These are phyloP conservation scores for Chaetoceros muelleri DNA, from an alignment of 108 stramenopile species.

Conservation along the genomic window DNA sequence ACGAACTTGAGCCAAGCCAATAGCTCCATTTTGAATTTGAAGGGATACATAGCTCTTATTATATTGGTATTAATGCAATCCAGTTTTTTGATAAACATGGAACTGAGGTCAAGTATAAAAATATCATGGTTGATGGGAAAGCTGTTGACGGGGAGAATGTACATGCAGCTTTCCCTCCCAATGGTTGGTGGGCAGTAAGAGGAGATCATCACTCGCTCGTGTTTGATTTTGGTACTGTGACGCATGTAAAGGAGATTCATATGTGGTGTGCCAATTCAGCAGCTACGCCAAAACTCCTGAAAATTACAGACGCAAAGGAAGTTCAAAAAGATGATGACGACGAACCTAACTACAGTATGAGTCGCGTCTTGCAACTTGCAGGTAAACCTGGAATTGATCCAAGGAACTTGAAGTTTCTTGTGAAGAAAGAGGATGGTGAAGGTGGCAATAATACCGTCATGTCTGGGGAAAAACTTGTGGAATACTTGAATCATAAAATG, in stretches of 20 bases:
- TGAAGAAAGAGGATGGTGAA: background rate
- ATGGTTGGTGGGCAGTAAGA: background rate
- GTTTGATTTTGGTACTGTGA: background rate
- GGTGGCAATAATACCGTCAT: too few relatives aligned
- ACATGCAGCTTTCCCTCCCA: background rate
- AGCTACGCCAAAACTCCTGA: background rate
- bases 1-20: background rate
- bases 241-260: background rate
- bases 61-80: background rate
- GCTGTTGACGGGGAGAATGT: background rate
- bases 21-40: background rate
- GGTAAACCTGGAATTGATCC: background rate
- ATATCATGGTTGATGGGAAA: background rate
- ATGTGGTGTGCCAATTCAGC: background rate
- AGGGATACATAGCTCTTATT: background rate
- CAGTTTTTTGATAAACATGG: background rate
- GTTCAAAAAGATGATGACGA: background rate
- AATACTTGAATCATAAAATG: background rate
- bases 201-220: background rate
- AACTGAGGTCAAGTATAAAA: background rate
- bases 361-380: background rate
- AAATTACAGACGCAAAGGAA: background rate
- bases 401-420: background rate
- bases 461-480: too few relatives aligned
- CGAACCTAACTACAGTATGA: background rate